Conservation (phyloP, 2,329 filamentous ascomycete species). For the Fusarium succisae region DNA sequence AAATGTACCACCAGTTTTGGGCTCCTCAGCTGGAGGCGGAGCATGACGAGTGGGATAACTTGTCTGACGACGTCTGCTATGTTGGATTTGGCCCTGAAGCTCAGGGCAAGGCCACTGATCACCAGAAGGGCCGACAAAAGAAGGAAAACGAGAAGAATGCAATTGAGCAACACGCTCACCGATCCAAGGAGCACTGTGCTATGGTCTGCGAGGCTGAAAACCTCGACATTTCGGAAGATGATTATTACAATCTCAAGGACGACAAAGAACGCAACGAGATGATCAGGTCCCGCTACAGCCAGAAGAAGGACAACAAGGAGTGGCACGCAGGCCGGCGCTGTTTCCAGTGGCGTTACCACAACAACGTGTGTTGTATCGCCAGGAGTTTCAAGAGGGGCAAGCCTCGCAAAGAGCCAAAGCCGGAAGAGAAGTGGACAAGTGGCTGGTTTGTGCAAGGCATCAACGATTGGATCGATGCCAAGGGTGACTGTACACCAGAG, state of each 20-base stretch:
- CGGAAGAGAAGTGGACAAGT: slow-evolving; percentile 50
- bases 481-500: slow-evolving; percentile 53
- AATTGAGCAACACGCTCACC: slow-evolving; percentile 57
- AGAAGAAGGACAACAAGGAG: slow-evolving; percentile 27
- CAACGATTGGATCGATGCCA: slow-evolving; percentile 57
- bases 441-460: slow-evolving; percentile 60
- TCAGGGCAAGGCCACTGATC: slow-evolving; percentile 46
- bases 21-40: slow-evolving; percentile 52
- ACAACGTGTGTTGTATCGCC: slow-evolving; percentile 55
- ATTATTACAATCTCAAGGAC: slow-evolving; percentile 43
- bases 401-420: slow-evolving; percentile 47
- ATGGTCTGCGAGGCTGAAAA: slow-evolving; percentile 57
- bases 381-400: slow-evolving; percentile 56
- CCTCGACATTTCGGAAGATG: slow-evolving; percentile 49
- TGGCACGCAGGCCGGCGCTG: slow-evolving; percentile 51
- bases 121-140: slow-evolving; percentile 49
- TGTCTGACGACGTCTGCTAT: slow-evolving; percentile 59
- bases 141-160: slow-evolving; percentile 51
- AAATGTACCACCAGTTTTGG: slow-evolving; percentile 61
- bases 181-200: slow-evolving; percentile 57
- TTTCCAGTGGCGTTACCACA: slow-evolving; percentile 59
- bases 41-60: slow-evolving; percentile 63
- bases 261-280: slow-evolving; percentile 43
- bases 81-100: slow-evolving; percentile 50
- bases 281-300: slow-evolving; percentile 42